Percentiles rank a stretch among this genome's conserved stretches.
These are phyloP conservation scores for Saccharomyces hybrid DNA, from an alignment of 1,139 yeast species.

Conservation along the genomic window DNA sequence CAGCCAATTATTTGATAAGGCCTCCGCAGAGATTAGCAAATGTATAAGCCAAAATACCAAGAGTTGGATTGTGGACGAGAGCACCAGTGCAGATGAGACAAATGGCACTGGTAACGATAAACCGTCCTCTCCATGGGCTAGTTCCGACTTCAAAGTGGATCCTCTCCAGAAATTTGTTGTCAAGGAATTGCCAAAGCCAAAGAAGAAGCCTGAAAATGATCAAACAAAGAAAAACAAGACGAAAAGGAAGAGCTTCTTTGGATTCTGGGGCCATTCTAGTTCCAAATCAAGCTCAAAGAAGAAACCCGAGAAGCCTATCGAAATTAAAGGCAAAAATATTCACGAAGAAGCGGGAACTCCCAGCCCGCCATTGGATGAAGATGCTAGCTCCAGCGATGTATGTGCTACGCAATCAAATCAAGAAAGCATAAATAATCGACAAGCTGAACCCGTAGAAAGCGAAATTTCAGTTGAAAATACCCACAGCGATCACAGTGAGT, in stretches of 20 bases:
- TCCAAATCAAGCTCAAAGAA: background rate
- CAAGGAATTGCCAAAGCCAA: conserved; percentile 20
- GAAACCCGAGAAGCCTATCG: background rate
- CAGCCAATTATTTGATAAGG: conserved; percentile 13
- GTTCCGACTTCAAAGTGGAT: conserved; percentile 23
- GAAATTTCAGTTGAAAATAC: background rate
- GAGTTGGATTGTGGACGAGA: background rate
- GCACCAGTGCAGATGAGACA: background rate
- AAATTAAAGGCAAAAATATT: background rate
- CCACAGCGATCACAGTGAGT: conserved; percentile 1
- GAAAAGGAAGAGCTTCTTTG: conserved; percentile 17
- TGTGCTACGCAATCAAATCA: background rate
- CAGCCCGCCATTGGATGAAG: background rate
- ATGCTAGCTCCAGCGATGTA: background rate
- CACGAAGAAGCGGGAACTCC: background rate
- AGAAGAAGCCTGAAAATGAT: conserved; percentile 11
- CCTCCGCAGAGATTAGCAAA: conserved; percentile 8
- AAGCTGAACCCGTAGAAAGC: background rate
- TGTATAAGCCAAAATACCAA: conserved; percentile 1
- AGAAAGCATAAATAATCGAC: background rate
- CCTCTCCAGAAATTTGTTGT: conserved; percentile 27
- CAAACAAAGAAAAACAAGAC: conserved; percentile 10
- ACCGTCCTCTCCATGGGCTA: conserved; percentile 4
- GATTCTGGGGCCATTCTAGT: conserved; percentile 21
- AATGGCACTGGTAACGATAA: conserved; percentile 5